Evolutionary conservation across 441 rosid genomes (phyloP).

Genomic region (Gossypium schwendimanii): DNA sequence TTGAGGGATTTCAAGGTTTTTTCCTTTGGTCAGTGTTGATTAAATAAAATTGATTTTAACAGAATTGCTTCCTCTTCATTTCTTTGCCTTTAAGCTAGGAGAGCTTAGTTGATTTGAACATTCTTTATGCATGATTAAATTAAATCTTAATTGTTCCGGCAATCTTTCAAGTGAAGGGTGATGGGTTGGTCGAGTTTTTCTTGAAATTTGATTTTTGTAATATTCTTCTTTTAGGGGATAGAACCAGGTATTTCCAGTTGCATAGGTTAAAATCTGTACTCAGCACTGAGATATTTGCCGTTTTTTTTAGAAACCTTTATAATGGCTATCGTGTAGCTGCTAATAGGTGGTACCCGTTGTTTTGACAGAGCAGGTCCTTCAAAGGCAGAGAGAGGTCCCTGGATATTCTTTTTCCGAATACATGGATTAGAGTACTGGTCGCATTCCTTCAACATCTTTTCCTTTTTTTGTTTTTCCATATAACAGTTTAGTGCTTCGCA

Average conservation of each 20-base stretch:
- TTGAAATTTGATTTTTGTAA: neutral
- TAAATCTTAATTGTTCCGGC: neutral
- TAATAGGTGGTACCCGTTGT: neutral
- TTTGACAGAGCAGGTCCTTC: conserved; percentile 13
- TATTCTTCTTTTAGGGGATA: neutral
- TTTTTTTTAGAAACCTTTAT: neutral
- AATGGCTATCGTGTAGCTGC: neutral
- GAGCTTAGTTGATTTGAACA: neutral
- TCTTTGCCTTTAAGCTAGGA: neutral
- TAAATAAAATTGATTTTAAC: neutral
- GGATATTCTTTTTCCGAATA: neutral
- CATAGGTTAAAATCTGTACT: neutral
- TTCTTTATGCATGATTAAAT: neutral
- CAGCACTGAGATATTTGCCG: neutral
- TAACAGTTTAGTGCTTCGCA: neutral
- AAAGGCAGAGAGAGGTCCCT: conserved; percentile 17
- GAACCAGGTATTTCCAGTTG: neutral
- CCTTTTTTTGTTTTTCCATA: neutral
- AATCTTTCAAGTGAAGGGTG: neutral
- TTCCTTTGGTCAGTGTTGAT: neutral
- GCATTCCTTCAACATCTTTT: neutral
- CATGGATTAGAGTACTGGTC: neutral
- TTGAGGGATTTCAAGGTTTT: neutral
- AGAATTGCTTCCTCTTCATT: neutral
- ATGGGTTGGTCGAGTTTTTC: neutral